Percentiles rank a stretch among this genome's conserved stretches.
phyloP scores from a whole-genome alignment of 331 rosid species.

The Malus hybrid region DNA sequence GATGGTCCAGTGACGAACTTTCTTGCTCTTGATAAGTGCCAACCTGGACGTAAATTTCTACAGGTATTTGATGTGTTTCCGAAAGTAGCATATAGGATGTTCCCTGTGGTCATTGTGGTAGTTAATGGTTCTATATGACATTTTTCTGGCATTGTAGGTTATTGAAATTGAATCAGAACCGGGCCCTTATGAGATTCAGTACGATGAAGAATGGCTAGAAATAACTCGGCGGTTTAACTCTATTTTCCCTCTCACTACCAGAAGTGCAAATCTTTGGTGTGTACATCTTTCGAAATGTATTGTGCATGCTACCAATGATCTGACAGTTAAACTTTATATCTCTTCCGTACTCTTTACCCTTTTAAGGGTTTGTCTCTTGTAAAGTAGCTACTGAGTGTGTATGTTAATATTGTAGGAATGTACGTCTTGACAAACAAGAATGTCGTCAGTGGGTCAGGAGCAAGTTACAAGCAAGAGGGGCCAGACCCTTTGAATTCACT shows the following conservation, averaged over 20 bases:
- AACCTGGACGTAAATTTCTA: slow-evolving; percentile 67
- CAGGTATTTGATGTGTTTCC: slow-evolving; percentile 47
- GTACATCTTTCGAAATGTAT: slow-evolving; percentile 18
- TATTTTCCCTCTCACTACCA: slow-evolving; percentile 57
- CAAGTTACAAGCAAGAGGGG: slow-evolving; percentile 61
- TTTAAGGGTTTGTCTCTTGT: not conserved
- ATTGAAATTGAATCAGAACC: slow-evolving; percentile 72
- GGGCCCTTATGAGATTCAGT: slow-evolving; percentile 80
- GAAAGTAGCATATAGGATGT: not conserved
- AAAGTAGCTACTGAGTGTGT: slow-evolving; percentile 9
- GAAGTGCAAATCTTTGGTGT: slow-evolving; percentile 58
- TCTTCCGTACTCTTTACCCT: not conserved
- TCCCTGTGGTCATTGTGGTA: slow-evolving; percentile 10
- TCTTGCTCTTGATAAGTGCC: slow-evolving; percentile 95
- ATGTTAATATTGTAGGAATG: slow-evolving; percentile 29
- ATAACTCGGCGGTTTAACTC: slow-evolving; percentile 74
- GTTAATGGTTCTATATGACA: slow-evolving; percentile 13
- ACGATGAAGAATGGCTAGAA: slow-evolving; percentile 96
- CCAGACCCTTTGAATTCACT: slow-evolving; percentile 68
- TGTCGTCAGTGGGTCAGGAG: slow-evolving; percentile 70
- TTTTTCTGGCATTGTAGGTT: slow-evolving; percentile 39
- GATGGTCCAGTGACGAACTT: slow-evolving; percentile 79
- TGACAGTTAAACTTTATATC: not conserved
- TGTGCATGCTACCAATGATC: not conserved
- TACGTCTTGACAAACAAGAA: slow-evolving; percentile 43